phyloP scores from a whole-genome alignment of 306 rosid species.

The Cicer cuneatum region DNA sequence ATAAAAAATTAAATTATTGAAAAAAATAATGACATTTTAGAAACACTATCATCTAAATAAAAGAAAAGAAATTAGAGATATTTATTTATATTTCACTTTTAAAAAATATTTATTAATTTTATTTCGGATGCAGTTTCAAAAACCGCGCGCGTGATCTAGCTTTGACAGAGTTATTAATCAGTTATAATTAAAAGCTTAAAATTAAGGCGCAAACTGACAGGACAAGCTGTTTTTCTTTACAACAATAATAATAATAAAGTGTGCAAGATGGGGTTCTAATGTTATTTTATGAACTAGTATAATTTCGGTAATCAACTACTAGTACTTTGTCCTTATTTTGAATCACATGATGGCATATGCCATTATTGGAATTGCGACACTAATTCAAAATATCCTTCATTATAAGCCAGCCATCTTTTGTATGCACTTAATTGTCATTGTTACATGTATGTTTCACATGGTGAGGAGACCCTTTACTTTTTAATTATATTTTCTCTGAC shows the following conservation, averaged over 20 bases:
- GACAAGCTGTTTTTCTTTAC: conserved; percentile 19
- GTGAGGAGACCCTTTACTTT: conserved; percentile 11
- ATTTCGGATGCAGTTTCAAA: neutral
- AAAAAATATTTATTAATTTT: no score
- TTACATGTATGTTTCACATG: conserved; percentile 35
- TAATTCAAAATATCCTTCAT: no score
- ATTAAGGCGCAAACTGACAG: neutral
- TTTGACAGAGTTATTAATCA: neutral
- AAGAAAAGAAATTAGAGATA: no score
- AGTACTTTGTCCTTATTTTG: neutral
- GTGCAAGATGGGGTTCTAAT: conserved; percentile 16
- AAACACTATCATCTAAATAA: no score
- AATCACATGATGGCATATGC: conserved; percentile 13
- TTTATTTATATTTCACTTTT: no score
- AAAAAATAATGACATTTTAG: neutral
- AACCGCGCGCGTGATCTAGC: neutral
- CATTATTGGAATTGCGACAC: no score
- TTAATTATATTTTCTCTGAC: conserved; percentile 17
- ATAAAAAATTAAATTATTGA: neutral
- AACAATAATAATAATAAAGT: neutral
- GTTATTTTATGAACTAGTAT: neutral
- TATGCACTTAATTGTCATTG: neutral
- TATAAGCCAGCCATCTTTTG: neutral
- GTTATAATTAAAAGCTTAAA: neutral
- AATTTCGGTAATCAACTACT: neutral